Evolutionary conservation across 2,329 filamentous ascomycete genomes (phyloP).

Genomic region (Microsporum ferrugineum): DNA sequence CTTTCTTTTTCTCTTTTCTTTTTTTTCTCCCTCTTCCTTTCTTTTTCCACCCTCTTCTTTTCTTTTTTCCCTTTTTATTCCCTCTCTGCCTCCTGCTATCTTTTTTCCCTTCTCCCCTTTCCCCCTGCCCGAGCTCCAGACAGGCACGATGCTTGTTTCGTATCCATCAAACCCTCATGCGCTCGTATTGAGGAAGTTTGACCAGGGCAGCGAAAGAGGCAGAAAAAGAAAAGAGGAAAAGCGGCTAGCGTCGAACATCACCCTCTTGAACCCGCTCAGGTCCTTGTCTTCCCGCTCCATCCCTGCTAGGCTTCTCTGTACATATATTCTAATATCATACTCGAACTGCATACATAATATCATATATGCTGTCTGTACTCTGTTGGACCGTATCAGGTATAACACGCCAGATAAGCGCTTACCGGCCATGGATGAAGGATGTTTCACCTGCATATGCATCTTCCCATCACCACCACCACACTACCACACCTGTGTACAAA

Average conservation of each 20-base stretch:
- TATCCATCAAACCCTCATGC: not conserved
- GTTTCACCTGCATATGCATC: too few species aligned
- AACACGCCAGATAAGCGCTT: too few species aligned
- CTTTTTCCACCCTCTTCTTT: not conserved
- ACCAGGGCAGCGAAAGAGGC: not conserved
- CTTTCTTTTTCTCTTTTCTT: not conserved
- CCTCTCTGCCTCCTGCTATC: not conserved
- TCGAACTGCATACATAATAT: too few species aligned
- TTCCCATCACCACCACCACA: too few species aligned
- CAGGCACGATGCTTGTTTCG: not conserved
- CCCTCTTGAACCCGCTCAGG: not conserved
- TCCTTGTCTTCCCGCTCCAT: slow-evolving; percentile 4
- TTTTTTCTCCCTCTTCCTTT: too few species aligned
- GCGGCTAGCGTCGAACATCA: not conserved
- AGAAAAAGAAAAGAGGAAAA: not conserved
- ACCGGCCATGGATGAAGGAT: too few species aligned
- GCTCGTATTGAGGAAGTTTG: not conserved
- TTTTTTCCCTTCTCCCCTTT: not conserved
- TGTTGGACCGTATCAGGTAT: too few species aligned
- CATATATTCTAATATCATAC: not conserved
- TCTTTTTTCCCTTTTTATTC: too few species aligned
- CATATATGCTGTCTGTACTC: too few species aligned
- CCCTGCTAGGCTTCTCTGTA: not conserved
- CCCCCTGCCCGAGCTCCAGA: not conserved
- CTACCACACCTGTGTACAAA: too few species aligned